These are phyloP conservation scores for Gossypium davidsonii DNA, from an alignment of 441 rosid genomes.

Conservation along the genomic window DNA sequence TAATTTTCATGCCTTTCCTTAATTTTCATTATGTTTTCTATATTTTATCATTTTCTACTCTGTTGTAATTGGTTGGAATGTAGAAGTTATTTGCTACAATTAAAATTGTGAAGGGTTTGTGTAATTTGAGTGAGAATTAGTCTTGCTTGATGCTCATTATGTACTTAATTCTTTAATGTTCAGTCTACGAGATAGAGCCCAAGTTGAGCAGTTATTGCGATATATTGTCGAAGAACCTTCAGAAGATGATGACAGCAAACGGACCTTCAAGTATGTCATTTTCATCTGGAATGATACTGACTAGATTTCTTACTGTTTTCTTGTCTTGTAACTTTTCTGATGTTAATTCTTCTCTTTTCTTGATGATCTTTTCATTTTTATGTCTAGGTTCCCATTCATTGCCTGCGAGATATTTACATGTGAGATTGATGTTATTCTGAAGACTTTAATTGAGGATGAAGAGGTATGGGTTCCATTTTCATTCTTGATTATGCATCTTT, in stretches of 20 bases:
- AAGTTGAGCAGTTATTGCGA: slow-evolving; percentile 68
- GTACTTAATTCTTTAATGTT: slow-evolving; percentile 23
- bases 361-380: slow-evolving; percentile 11
- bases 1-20: slow-evolving; percentile 22
- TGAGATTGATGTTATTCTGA: slow-evolving; percentile 89
- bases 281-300: slow-evolving; percentile 3
- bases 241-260: slow-evolving; percentile 76
- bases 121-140: background rate
- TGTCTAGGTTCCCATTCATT: slow-evolving; percentile 82
- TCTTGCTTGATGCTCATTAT: slow-evolving; percentile 2
- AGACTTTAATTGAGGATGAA: slow-evolving; percentile 87
- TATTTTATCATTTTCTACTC: background rate
- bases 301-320: background rate
- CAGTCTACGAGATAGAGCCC: slow-evolving; percentile 71
- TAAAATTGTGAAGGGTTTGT: background rate
- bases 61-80: background rate
- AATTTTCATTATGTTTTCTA: background rate
- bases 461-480: slow-evolving; percentile 40
- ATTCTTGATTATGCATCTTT: slow-evolving; percentile 1
- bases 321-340: slow-evolving; percentile 6
- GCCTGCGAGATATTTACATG: slow-evolving; percentile 96
- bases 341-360: slow-evolving; percentile 10
- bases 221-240: slow-evolving; percentile 74
- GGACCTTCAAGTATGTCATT: slow-evolving; percentile 71
- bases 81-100: background rate